Conservation (phyloP, 495 filamentous ascomycete species). For the Penicillium argentinense region DNA sequence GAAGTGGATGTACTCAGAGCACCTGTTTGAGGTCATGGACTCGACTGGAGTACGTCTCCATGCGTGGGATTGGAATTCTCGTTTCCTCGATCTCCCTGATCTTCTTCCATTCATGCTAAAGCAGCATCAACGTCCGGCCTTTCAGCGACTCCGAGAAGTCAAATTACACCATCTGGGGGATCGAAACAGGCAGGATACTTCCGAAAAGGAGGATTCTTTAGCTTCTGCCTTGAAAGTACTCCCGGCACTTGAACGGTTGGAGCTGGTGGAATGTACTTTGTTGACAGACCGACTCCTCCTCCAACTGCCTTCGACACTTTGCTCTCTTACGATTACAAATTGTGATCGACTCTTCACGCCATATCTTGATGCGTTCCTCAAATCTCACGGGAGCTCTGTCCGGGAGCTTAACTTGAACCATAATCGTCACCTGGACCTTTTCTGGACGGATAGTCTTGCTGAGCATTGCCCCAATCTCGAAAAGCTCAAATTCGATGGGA, state of each 20-base stretch:
- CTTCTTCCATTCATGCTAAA: slow-evolving; percentile 50
- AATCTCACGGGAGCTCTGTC: slow-evolving; percentile 60
- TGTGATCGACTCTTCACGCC: slow-evolving; percentile 66
- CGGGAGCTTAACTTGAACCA: slow-evolving; percentile 67
- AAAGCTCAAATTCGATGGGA: slow-evolving; percentile 69
- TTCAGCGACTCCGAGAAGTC: slow-evolving; percentile 58
- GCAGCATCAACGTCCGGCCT: slow-evolving; percentile 58
- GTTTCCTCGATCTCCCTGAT: slow-evolving; percentile 53
- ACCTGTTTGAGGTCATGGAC: slow-evolving; percentile 57
- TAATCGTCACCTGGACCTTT: slow-evolving; percentile 72
- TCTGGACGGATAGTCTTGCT: slow-evolving; percentile 63
- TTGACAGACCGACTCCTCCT: slow-evolving; percentile 59
- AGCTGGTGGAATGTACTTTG: slow-evolving; percentile 67
- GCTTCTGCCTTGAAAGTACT: slow-evolving; percentile 58
- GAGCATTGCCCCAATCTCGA: slow-evolving; percentile 65
- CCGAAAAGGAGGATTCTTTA: slow-evolving; percentile 47
- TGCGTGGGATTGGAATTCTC: slow-evolving; percentile 78
- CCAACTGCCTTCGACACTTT: slow-evolving; percentile 61
- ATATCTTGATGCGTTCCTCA: slow-evolving; percentile 59
- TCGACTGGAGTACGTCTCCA: slow-evolving; percentile 49
- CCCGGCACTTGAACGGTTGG: slow-evolving; percentile 58
- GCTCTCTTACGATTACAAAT: slow-evolving; percentile 68
- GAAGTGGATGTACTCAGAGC: slow-evolving; percentile 64
- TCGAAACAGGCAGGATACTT: slow-evolving; percentile 6
- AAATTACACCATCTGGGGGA: slow-evolving; percentile 61